Base-by-base conservation (phyloP, 257 asterid genomes). In the Solanum ossicruentum region DNA sequence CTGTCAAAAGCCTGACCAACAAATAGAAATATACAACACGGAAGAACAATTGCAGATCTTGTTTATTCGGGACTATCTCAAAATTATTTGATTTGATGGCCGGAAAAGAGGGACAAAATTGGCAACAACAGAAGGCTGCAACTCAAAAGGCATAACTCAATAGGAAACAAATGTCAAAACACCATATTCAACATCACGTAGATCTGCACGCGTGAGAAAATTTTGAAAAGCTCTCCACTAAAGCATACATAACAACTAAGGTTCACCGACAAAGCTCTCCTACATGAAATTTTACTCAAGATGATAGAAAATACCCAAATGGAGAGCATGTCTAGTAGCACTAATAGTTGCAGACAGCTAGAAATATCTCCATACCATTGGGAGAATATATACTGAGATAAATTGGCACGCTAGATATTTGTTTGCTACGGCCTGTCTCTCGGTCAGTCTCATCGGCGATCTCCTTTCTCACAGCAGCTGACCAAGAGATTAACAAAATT, bases 371-470 rank as follows among this genome's bases (percentile, higher is more conserved):
- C 93, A 81, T 83, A 96, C 99, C 98, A 89, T 86, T 83, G 23
- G 98, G 98, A 78, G 99, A 96, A 90, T 91, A 90, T 52, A 96
- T 96, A 83, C 99, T 96, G 77, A 96, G 99, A 90, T 96, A 93
- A 83, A 96, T 96, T 63, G 99, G 99, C 84, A 95, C 99, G 20
- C 89, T 92, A 75, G 98, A 96, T 84, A 96, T 96, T 84, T 92
- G 94, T 86, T 90, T 96, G 82, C 90, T 16, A 39, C 95, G 97
- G 16, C 99, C 99, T 9, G 99, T 96, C 91, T 95, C 98, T 84
- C 99, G 88, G 89, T 96, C 99, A 84, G 99, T 96, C 91, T 93
- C 99, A 86, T 96, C 98, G 43, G 98, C 85, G 8, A 96, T 96
- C 88, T 95, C 99, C 92, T 92, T 92, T 81, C 98, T 91, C 72